Percentiles rank a stretch among this genome's conserved stretches.
These are phyloP conservation scores for Pleurotus platypus DNA, from an alignment of 768 basidiomycete species.

Conservation along the genomic window DNA sequence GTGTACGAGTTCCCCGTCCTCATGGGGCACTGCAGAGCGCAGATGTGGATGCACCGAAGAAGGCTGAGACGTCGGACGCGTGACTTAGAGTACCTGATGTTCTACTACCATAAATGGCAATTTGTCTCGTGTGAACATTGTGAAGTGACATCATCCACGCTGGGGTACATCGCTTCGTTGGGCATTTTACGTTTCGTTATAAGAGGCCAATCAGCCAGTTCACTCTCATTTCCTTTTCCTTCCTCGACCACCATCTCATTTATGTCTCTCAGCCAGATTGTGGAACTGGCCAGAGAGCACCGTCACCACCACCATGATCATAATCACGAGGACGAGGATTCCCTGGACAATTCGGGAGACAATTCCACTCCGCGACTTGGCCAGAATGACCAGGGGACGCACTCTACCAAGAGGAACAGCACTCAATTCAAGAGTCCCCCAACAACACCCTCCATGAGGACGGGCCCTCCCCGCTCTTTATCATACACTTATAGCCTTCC, in stretches of 20 bases:
- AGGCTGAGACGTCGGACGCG: neutral
- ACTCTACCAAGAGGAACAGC: slow-evolving; percentile 13
- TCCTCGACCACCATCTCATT: neutral
- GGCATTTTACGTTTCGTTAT: neutral
- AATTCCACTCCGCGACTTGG: neutral
- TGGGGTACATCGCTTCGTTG: neutral
- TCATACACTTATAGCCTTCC: slow-evolving; percentile 60
- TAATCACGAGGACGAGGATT: neutral
- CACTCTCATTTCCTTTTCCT: neutral
- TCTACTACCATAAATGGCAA: neutral
- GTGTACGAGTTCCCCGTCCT: too few species aligned
- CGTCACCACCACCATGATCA: neutral
- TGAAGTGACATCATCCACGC: slow-evolving; percentile 4
- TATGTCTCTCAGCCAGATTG: neutral
- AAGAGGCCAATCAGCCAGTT: neutral
- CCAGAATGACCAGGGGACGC: slow-evolving; percentile 8
- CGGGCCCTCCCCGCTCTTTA: slow-evolving; percentile 72
- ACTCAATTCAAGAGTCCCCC: slow-evolving; percentile 26
- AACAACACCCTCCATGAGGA: slow-evolving; percentile 59
- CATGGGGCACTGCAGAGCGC: neutral
- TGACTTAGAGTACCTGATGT: too few species aligned
- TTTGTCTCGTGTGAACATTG: neutral
- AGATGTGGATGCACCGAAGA: neutral
- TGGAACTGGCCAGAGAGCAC: neutral
- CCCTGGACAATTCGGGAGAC: neutral